Evolutionary conservation across 2,329 filamentous ascomycete species (phyloP), one percentile per base, ranked within the genome.

Genomic region (Colletotrichum tamarilloi): DNA sequence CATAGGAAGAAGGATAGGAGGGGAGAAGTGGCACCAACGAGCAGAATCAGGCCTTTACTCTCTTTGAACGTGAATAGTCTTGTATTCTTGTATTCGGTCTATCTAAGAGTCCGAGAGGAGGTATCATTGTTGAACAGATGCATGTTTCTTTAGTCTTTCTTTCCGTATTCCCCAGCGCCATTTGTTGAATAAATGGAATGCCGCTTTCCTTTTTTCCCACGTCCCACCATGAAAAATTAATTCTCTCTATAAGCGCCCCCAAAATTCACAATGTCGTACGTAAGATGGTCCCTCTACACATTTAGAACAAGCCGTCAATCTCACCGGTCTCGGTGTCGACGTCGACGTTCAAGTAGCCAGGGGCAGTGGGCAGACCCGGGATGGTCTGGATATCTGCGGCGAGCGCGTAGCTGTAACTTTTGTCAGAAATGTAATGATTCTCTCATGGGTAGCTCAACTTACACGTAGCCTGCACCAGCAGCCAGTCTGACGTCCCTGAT

Each of bases 361-460:
- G 97, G 24, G 96, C 96, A 9, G 97, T 98, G 11, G 96, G 96
- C 76, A 99, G 87, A 74, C 97, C 97, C 16, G 97, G 97, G 76
- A 99, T 99, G 1, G 97, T 99, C 87, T 98, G 97, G 77, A 99
- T 98, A 80, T 99, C 97, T 16, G 97, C 97, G 67, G 97, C 97
- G 74, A 98, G 89, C 7, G 97, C 97, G 78, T 98, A 98, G 67
- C 93, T 93, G 76, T 57, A 59, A 67, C 42, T 7, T 7, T 8
- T 63, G 75, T 87, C 80, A 88, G 84, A 76, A 76, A 79, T 77
- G 5, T 77, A 75, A 80, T 77, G 63, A 73, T 64, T 57, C 8
- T 12, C 24, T 5, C 12, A 11, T 26, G 73, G 30, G 8, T 28
- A 3, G 42, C 19, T 52, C 68, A 73, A 87, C 92, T 90, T 85